Evolutionary conservation across 2,329 filamentous ascomycete genomes (phyloP), one percentile per base, ranked within the genome.

Genomic region (Penicillium olsonii): DNA sequence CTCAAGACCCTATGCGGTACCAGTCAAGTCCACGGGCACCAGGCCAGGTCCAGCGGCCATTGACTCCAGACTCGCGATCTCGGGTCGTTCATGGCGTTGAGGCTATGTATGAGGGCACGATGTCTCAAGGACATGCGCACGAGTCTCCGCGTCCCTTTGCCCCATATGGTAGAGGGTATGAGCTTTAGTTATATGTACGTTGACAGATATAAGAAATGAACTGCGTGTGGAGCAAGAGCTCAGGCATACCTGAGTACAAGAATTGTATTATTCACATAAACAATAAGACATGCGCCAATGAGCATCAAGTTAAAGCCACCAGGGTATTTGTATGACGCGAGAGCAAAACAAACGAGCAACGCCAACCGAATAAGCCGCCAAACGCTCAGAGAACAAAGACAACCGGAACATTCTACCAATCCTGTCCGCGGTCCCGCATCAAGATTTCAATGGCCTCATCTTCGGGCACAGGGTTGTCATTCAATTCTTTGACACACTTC

Each of bases 401-500:
- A 33, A 10, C 45, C 43, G 41, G 31, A 31, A 42, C 31, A 20
- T 38, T 51, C 54, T 65, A 74, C 71, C 72, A 75, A 54, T 74
- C 71, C 62, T 75, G 72, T 8, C 72, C 72, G 10, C 72, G 68
- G 54, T 75, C 72, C 50, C 67, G 67, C 72, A 75, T 75, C 35
- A 75, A 51, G 24, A 75, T 73, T 58, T 75, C 72, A 43, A 74
- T 72, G 22, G 70, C 72, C 53, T 72, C 70, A 37, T 75, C 72
- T 53, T 73, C 70, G 8, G 72, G 69, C 20, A 75, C 64, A 5
- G 72, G 72, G 42, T 74, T 68, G 68, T 96, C 92, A 63, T 91
- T 95, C 18, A 74, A 48, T 34, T 76, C 74, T 71, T 96, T 92
- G 2, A 97, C 87, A 2, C 94, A 94, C 54, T 89, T 84, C 39